Evolutionary conservation across 805 yeast genomes (phyloP), one percentile per base, ranked within the genome.

Genomic region (Candida coquimbonensis): DNA sequence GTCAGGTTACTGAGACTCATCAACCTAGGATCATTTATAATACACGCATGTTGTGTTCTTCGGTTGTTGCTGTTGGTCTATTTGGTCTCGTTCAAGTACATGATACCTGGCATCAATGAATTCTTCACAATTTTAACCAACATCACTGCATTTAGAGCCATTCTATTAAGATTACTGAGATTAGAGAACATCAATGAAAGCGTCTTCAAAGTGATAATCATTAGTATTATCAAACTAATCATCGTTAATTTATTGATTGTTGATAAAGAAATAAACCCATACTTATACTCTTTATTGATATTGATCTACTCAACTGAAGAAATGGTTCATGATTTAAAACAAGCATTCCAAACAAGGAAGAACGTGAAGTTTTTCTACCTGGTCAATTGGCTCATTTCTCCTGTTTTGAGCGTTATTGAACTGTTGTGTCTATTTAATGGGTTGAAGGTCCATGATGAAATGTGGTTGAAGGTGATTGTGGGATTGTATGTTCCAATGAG

Each of bases 21-120:
- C 9, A 34, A 19, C 7, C 13, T 14, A 17, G 25, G 25, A 16
- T 27, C 34, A 12, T 14, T 9, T 3, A 11, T 40, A 5, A 19
- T 33, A 6, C 44, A 45, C 13, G 9, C 9, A 7, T 36, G 35
- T 12, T 17, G 41, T 9, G 11, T 45, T 7, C 13, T 33, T 21
- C 14, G 48, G n/a, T 21, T 38, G 8, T 7, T 21, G 8, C 25
- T 37, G 27, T 19, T 41, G 24, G 25, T 40, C n/a, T 45, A 40
- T 24, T 43, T 45, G 14, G 44, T 45, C 16, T 40, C 41, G 3
- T 38, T 43, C 31, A n/a, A 39, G 24, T 45, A 16, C 29, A 13
- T 45, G 27, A 40, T 39, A n/a, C 36, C 32, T 4, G 48, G 48
- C 3, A 40, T 45, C 8, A 19, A 37, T 13, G 14, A 25, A 11